Percentiles rank a stretch among this genome's conserved stretches.
These are phyloP conservation scores for Phaeosphaeriaceae sp. DNA, from an alignment of 2,329 filamentous ascomycete species.

Conservation along the genomic window DNA sequence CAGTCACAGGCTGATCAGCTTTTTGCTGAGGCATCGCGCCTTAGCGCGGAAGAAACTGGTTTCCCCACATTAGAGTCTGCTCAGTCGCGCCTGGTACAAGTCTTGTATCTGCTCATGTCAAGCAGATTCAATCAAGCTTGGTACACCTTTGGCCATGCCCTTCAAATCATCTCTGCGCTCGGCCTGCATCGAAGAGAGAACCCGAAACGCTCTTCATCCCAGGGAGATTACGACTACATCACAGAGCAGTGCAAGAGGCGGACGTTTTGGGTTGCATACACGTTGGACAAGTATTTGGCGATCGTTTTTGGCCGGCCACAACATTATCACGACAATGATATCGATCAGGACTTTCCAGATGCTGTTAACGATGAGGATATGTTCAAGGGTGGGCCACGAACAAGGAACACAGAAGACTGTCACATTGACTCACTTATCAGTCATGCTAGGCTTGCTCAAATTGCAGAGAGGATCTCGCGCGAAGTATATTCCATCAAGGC, in stretches of 20 bases:
- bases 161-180: constrained; percentile 59
- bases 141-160: constrained; percentile 64
- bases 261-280: constrained; percentile 69
- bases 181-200: constrained; percentile 50
- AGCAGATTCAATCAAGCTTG: constrained; percentile 66
- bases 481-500: constrained; percentile 42
- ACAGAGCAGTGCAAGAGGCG: constrained; percentile 61
- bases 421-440: constrained; percentile 59
- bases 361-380: constrained; percentile 65
- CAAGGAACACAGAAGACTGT: constrained; percentile 50
- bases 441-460: constrained; percentile 52
- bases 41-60: constrained; percentile 57
- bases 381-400: constrained; percentile 50
- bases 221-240: constrained; percentile 50
- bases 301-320: constrained; percentile 66
- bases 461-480: constrained; percentile 38
- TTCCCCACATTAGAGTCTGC: constrained; percentile 62
- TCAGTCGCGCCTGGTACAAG: constrained; percentile 63
- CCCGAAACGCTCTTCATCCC: constrained; percentile 28
- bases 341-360: constrained; percentile 66
- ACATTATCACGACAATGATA: constrained; percentile 67
- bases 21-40: constrained; percentile 47
- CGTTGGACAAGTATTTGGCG: constrained; percentile 66
- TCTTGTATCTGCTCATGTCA: constrained; percentile 63
- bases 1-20: constrained; percentile 53